Percentiles rank a stretch among this genome's conserved stretches.
phyloP scores from a whole-genome alignment of 2,329 filamentous ascomycete species.

The Ambrosiella beaveri region DNA sequence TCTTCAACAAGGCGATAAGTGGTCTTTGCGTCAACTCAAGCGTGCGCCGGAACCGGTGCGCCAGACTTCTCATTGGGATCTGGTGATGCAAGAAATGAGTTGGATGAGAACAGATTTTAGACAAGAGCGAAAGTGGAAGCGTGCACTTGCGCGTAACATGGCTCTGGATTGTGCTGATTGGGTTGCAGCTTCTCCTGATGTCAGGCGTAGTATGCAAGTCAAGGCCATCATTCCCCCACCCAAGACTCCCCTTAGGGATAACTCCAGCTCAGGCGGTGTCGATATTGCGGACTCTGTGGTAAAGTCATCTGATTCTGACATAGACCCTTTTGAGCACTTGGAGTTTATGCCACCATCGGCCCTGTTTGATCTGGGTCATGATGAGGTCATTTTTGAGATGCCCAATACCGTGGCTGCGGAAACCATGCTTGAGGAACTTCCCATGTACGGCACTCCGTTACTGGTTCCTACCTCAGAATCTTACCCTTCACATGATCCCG shows the following conservation, averaged over 20 bases:
- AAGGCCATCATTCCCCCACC: conserved; percentile 33
- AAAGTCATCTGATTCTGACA: conserved; percentile 8
- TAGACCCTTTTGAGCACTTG: conserved; percentile 18
- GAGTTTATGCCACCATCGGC: conserved; percentile 51
- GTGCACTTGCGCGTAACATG: conserved; percentile 58
- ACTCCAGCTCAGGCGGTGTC: conserved; percentile 23
- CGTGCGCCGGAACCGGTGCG: conserved; percentile 65
- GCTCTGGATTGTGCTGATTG: conserved; percentile 75
- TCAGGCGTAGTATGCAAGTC: conserved; percentile 52
- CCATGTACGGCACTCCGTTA: conserved; percentile 54
- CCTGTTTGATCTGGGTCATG: conserved; percentile 66
- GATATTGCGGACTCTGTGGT: conserved; percentile 24
- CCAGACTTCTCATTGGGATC: conserved; percentile 66
- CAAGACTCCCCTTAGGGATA: conserved; percentile 14
- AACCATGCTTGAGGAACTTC: conserved; percentile 62
- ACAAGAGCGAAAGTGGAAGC: conserved; percentile 90
- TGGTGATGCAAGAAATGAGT: conserved; percentile 77
- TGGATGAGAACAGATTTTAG: conserved; percentile 97
- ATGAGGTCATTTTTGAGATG: conserved; percentile 66
- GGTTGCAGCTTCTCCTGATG: conserved; percentile 45
- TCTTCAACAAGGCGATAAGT: conserved; percentile 77
- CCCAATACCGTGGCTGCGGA: conserved; percentile 58
- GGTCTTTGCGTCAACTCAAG: conserved; percentile 81
- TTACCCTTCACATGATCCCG: conserved; percentile 43
- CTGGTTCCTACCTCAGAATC: conserved; percentile 41